Evolutionary conservation across 345 rosid genomes (phyloP).

Genomic region (Sonneratia caseolaris): DNA sequence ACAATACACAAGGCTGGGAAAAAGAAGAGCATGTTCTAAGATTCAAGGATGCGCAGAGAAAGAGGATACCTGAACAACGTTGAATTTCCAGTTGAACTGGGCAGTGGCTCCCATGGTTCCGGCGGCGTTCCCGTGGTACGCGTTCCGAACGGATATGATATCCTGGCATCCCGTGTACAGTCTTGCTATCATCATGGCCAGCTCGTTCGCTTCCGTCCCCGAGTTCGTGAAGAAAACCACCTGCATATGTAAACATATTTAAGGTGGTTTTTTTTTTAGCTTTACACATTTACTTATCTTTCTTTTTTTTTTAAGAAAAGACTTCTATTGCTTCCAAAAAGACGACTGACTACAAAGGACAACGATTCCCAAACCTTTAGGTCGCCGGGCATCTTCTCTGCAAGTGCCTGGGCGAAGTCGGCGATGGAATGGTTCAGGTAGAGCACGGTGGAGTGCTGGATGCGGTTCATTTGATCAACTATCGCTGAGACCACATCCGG

Average conservation of each 20-base stretch:
- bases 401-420: conserved; percentile 81
- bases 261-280: too few relatives aligned
- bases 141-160: conserved; percentile 76
- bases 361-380: conserved; percentile 45
- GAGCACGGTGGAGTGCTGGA: conserved; percentile 85
- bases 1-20: too few relatives aligned
- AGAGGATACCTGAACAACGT: conserved; percentile 58
- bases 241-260: conserved; percentile 16
- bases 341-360: too few relatives aligned
- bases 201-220: conserved; percentile 94
- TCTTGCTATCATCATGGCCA: conserved; percentile 90
- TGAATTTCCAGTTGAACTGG: conserved; percentile 73
- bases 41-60: neutral
- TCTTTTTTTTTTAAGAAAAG: too few relatives aligned
- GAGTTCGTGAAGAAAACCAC: conserved; percentile 97
- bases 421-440: conserved; percentile 73
- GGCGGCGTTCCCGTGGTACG: conserved; percentile 89
- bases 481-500: conserved; percentile 73
- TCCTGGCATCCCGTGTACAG: conserved; percentile 83
- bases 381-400: conserved; percentile 79
- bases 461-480: conserved; percentile 52
- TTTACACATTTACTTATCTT: too few relatives aligned
- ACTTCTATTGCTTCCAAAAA: too few relatives aligned
- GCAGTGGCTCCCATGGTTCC: conserved; percentile 95
- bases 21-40: too few relatives aligned